phyloP scores from a whole-genome alignment of 768 basidiomycete species.

The Tricholomella constricta region DNA sequence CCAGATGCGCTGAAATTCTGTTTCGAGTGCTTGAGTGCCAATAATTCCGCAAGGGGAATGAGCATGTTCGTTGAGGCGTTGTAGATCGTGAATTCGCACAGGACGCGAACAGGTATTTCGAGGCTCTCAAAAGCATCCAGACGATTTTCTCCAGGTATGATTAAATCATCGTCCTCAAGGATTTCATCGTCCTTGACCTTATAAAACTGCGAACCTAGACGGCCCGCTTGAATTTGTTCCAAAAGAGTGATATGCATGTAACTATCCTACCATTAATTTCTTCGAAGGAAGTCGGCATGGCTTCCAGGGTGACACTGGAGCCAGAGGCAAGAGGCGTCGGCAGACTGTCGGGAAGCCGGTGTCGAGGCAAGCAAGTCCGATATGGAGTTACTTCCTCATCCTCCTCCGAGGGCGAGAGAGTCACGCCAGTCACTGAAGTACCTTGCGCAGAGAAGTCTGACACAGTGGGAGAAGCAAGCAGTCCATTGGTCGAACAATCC shows the following conservation, averaged over 20 bases:
- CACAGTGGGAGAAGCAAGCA: constrained; percentile 16
- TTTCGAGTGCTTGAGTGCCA: constrained; percentile 29
- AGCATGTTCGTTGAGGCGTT: constrained; percentile 36
- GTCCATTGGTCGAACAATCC: background rate
- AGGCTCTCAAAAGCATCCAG: too few species aligned
- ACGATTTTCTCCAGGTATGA: constrained; percentile 50
- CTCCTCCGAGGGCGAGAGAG: background rate
- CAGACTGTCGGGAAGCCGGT: background rate
- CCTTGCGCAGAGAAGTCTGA: constrained; percentile 15
- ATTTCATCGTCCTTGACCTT: constrained; percentile 30
- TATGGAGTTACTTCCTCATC: background rate
- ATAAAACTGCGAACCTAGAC: constrained; percentile 9
- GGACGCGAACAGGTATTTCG: constrained; percentile 58
- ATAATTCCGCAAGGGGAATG: constrained; percentile 42
- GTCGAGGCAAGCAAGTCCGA: too few species aligned
- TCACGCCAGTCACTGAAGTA: background rate
- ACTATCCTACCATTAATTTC: background rate
- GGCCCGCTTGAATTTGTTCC: background rate
- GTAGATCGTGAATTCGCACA: constrained; percentile 59
- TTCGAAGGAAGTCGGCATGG: background rate
- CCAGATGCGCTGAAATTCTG: constrained; percentile 40
- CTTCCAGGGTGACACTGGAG: constrained; percentile 17
- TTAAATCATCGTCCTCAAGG: constrained; percentile 41
- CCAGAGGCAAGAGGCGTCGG: constrained; percentile 7
- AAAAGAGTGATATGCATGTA: too few species aligned